Evolutionary conservation across 768 basidiomycete genomes (phyloP), one percentile per base, ranked within the genome.

Genomic region (Neoboletus brunneissimus): DNA sequence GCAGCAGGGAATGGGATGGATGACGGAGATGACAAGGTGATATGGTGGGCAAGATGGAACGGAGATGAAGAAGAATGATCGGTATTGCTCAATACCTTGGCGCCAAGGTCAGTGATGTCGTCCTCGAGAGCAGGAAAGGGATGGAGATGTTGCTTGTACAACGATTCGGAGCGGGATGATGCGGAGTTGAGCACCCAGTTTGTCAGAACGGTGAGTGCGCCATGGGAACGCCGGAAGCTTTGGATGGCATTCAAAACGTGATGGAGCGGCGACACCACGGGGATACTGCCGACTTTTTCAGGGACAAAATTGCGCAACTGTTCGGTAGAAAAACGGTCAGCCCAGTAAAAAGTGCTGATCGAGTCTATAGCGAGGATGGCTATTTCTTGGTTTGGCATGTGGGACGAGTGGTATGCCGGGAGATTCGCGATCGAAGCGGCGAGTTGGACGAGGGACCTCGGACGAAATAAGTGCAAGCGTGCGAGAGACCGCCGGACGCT

Each of bases 291-390:
- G 37, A 27, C 42, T n/a, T 34, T 59, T 23, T 55, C 47, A 35
- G 61, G 51, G 35, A 55, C 52, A 38, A 60, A 54, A 18, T 63
- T 58, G 37, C 73, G 79, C 51, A 76, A 58, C 60, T 83, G 83
- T 69, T 91, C 89, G 31, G 73, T 72, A 38, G 76, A 74, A 65
- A 84, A 86, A 41, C 87, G 82, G 67, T 94, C 91, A 3, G 78
- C 58, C 91, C 92, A 94, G 70, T 89, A 82, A 65, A 87, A 90
- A 0, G 88, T 68, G 67, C 86, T 86, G 55, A 91, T 70, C 15
- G 90, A 91, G 71, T 94, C 91, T 45, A 94, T 75, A 11, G 82
- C 83, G 37, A 94, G 70, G 52, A 91, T 62, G 7, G 84, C 85
- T 12, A 93, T 77, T 57, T 85, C 84, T 32, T 75, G 69, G 42